Conservation (phyloP, 768 basidiomycete genomes). For the Holtermanniella nyarrowii region DNA sequence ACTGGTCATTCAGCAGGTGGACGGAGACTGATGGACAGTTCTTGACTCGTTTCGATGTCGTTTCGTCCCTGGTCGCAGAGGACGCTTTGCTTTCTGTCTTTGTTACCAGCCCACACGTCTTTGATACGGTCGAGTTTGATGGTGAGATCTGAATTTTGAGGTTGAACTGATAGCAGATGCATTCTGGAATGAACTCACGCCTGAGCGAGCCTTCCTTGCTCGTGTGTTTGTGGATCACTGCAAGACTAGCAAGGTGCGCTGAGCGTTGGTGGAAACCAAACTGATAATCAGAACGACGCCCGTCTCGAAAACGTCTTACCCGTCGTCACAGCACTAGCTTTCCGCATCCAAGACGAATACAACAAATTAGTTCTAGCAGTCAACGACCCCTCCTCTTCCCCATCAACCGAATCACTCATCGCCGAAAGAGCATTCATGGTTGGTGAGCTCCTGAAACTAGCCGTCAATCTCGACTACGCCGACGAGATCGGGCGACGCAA, state of each 20-base stretch:
- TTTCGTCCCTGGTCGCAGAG: slow-evolving; percentile 49
- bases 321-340: slow-evolving; percentile 72
- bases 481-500: slow-evolving; percentile 84
- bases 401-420: slow-evolving; percentile 38
- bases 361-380: slow-evolving; percentile 48
- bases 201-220: slow-evolving; percentile 68
- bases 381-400: no score
- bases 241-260: slow-evolving; percentile 43
- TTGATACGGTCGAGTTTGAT: slow-evolving; percentile 58
- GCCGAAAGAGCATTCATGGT: slow-evolving; percentile 55
- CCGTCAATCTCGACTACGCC: slow-evolving; percentile 71
- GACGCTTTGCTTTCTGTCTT: slow-evolving; percentile 69
- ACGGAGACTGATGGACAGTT: slow-evolving; percentile 22
- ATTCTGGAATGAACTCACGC: slow-evolving; percentile 61
- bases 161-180: slow-evolving; percentile 45
- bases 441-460: slow-evolving; percentile 69
- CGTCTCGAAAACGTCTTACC: slow-evolving; percentile 65
- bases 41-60: slow-evolving; percentile 37
- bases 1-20: no score
- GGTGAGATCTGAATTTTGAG: slow-evolving; percentile 45
- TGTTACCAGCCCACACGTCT: slow-evolving; percentile 53
- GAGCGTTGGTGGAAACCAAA: neutral
- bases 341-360: slow-evolving; percentile 59
- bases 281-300: slow-evolving; percentile 44
- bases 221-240: slow-evolving; percentile 77